These are phyloP conservation scores for Gliomastix tumulicola DNA, from an alignment of 2,329 filamentous ascomycete species.

Conservation along the genomic window DNA sequence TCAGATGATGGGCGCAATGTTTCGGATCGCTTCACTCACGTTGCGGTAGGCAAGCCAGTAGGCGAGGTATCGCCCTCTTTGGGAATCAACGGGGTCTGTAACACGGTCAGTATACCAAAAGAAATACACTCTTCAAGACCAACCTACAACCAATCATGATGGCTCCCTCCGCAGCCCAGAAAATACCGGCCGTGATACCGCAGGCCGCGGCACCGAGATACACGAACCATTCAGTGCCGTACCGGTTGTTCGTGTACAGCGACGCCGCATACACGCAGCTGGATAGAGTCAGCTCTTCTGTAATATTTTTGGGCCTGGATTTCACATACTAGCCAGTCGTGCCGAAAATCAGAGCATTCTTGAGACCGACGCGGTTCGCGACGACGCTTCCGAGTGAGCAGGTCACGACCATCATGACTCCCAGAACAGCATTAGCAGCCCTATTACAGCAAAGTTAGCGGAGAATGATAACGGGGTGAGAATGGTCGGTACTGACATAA, in stretches of 20 bases:
- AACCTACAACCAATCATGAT: too few relatives aligned
- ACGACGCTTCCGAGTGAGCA: slow-evolving; percentile 59
- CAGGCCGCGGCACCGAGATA: slow-evolving; percentile 63
- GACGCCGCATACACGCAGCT: slow-evolving; percentile 70
- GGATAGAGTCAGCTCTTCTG: too few relatives aligned
- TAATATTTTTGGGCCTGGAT: too few relatives aligned
- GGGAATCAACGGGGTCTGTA: slow-evolving; percentile 16
- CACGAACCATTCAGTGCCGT: slow-evolving; percentile 60
- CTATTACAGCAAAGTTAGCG: neutral
- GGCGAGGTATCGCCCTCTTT: slow-evolving; percentile 3
- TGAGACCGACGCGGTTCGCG: slow-evolving; percentile 63
- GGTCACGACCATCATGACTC: slow-evolving; percentile 66
- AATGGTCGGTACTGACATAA: neutral
- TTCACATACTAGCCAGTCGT: slow-evolving; percentile 34
- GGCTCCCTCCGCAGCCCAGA: slow-evolving; percentile 70
- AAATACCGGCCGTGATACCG: slow-evolving; percentile 63
- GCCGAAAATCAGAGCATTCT: slow-evolving; percentile 63
- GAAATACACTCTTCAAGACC: too few relatives aligned
- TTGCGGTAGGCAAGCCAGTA: slow-evolving; percentile 36
- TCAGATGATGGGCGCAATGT: neutral
- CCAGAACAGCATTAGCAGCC: slow-evolving; percentile 63
- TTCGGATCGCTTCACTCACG: neutral
- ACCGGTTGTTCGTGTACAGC: slow-evolving; percentile 66
- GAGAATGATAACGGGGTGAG: neutral
- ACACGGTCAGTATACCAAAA: too few relatives aligned